Base-by-base conservation (phyloP, 805 yeast species). In the Pichia gijzeniarum region DNA sequence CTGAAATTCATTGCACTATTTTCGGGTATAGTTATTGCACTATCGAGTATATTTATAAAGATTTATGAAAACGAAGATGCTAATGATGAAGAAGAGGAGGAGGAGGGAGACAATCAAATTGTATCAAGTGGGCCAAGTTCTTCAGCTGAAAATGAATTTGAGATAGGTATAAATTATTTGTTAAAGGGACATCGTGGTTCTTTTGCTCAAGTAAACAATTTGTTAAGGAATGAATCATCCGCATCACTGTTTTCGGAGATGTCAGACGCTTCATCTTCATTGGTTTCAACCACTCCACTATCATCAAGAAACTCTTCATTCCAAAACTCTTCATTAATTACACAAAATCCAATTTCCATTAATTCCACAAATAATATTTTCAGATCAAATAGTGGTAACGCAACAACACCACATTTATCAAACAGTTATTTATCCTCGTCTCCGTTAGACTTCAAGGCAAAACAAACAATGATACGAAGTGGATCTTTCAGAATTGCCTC, bases 1-100 rank as follows among this genome's bases (percentile, higher is more conserved):
- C 66, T 85, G 37, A 58, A 60, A 43, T 83, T 83, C 57, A 70
- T 85, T 48, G 64, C 81, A 1, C 47, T 74, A 1, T 70, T 69
- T 40, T 75, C 87, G 43, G 82, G 80, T 2, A 30, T 61, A 1
- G 55, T 67, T 0, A 69, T 74, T 0, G 70, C 74, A 30, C 8
- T 62, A 12, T 77, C 80, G 2, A 64, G 70, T 13, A 68, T 70
- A 49, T 76, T 76, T 50, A 65, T 77, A 17, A 63, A 56, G 44
- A 61, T 53, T 3, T 53, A 55, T 34, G 68, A 66, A 38, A 58
- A 58, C 7, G 64, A 61, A 14, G 54, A 53, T 8, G 48, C 22
- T 20, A 40, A 25, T n/a, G 41, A 44, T 19, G 45, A 37, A 19
- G 50, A 43, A 14, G 41, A 28, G 5, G 41, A 25, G 20, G 35